These are phyloP conservation scores for Cyberlindnera maritima DNA, from an alignment of 805 yeast genomes.

Conservation along the genomic window DNA sequence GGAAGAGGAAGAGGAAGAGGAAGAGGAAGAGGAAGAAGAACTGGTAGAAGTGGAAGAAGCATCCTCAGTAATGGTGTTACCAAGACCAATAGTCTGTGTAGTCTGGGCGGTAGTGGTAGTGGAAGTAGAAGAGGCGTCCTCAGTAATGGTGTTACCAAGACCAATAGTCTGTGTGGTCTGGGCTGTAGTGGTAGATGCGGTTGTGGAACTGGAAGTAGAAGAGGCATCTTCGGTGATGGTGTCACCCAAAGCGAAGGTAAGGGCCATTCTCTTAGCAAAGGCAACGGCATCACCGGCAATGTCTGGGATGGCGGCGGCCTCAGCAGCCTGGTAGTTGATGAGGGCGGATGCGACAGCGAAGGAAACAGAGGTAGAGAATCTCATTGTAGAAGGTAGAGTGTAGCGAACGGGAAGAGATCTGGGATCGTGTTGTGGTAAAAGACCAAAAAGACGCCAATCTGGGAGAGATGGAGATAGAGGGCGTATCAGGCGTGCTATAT, in stretches of 20 bases:
- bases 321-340: conserved; percentile 7
- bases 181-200: conserved; percentile 6
- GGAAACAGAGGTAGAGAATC: conserved; percentile 3
- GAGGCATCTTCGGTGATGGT: conserved; percentile 17
- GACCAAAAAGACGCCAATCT: neutral
- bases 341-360: conserved; percentile 5
- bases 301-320: conserved; percentile 19
- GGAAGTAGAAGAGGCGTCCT: conserved; percentile 13
- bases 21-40: conserved; percentile 8
- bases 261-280: conserved; percentile 7
- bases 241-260: neutral
- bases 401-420: neutral
- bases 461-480: neutral
- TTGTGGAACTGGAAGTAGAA: conserved; percentile 7
- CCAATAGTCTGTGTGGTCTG: neutral
- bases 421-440: neutral
- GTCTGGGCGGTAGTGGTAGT: conserved; percentile 3
- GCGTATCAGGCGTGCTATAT: neutral
- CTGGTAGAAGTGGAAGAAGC: conserved; percentile 12
- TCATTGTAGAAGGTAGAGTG: neutral
- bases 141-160: conserved; percentile 8
- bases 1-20: conserved; percentile 6
- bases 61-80: conserved; percentile 12
- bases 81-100: neutral
- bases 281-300: conserved; percentile 1